These are phyloP conservation scores for Neostapfia colusana DNA, from an alignment of 176 grass and related monocot genomes.

Conservation along the genomic window DNA sequence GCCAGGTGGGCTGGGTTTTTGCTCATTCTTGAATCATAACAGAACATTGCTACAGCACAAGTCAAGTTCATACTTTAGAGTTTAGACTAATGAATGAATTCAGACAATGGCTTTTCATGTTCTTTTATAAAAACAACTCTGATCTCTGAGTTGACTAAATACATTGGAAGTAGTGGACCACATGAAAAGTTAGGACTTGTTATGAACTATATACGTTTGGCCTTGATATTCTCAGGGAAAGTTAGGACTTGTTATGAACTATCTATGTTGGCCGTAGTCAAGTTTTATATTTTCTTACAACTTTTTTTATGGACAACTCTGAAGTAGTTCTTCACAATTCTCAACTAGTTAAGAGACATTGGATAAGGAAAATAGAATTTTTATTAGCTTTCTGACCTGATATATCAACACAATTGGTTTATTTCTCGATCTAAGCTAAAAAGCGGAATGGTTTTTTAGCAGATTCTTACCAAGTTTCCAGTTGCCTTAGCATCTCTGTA, in stretches of 20 bases:
- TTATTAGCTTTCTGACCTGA: too few relatives aligned
- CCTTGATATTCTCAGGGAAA: not conserved
- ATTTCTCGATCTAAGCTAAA: too few relatives aligned
- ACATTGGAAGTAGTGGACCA: not conserved
- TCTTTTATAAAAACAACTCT: too few relatives aligned
- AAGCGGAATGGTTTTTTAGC: too few relatives aligned
- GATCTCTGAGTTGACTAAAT: slow-evolving; percentile 5
- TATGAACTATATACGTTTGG: too few relatives aligned
- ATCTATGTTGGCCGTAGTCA: not conserved
- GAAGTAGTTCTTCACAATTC: not conserved
- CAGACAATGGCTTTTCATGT: not conserved
- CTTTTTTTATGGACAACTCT: not conserved
- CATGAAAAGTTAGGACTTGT: not conserved
- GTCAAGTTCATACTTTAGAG: slow-evolving; percentile 1
- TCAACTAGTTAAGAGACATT: not conserved
- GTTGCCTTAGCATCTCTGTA: not conserved
- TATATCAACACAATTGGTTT: too few relatives aligned
- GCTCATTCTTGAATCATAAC: slow-evolving; percentile 8
- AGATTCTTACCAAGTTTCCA: too few relatives aligned
- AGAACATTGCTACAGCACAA: not conserved
- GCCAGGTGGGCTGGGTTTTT: slow-evolving; percentile 53
- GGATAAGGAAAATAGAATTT: too few relatives aligned
- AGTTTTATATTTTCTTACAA: not conserved
- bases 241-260: slow-evolving; percentile 3
- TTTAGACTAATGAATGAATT: slow-evolving; percentile 19